Evolutionary conservation across 2,329 filamentous ascomycete genomes (phyloP).

Genomic region (Ceratocystis eucalypticola): DNA sequence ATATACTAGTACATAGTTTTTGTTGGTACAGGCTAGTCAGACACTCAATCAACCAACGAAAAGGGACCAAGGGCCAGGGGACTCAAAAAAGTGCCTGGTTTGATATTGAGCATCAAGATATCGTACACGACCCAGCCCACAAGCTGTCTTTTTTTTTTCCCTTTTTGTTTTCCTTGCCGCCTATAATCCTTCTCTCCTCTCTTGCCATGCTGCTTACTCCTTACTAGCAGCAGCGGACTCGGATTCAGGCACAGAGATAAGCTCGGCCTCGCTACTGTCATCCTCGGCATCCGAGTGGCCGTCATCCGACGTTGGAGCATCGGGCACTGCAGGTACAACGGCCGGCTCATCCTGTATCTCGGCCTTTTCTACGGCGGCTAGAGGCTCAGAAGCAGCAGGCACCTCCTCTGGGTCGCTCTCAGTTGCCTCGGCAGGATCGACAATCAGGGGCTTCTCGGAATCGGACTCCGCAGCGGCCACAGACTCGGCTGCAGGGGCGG

Average conservation of each 20-base stretch:
- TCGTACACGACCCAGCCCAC: conserved; percentile 7
- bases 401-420: conserved; percentile 5
- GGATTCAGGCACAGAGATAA: conserved; percentile 7
- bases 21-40: not conserved
- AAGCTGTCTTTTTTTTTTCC: not conserved
- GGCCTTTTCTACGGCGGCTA: not conserved
- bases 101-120: conserved; percentile 13
- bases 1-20: not conserved
- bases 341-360: conserved; percentile 1
- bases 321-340: not conserved
- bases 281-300: conserved; percentile 11
- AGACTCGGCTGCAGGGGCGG: not conserved
- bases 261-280: conserved; percentile 6
- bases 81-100: not conserved
- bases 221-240: not conserved
- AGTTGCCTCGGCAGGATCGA: not conserved
- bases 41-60: not conserved
- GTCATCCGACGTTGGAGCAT: conserved; percentile 3
- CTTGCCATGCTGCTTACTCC: not conserved
- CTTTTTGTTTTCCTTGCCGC: not conserved
- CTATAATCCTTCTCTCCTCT: not conserved
- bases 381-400: conserved; percentile 2
- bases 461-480: not conserved
- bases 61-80: not conserved
- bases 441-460: not conserved